Conservation (phyloP, 2,329 filamentous ascomycete genomes). For the Penicillium verrucosum region DNA sequence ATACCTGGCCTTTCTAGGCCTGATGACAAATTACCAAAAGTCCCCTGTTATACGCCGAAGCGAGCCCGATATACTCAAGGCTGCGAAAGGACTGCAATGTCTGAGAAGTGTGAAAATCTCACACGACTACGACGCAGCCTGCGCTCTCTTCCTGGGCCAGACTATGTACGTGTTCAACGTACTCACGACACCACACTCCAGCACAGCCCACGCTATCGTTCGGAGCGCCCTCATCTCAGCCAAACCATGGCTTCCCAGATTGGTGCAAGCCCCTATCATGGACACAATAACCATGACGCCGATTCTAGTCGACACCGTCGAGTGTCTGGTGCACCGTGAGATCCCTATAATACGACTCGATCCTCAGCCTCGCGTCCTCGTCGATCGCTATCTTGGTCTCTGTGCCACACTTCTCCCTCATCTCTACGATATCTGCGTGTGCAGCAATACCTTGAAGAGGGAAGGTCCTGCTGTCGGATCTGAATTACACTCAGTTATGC, state of each 20-base stretch:
- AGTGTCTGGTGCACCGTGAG: constrained; percentile 30
- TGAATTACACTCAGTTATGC: constrained; percentile 1
- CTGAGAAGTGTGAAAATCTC: constrained; percentile 19
- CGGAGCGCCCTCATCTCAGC: constrained; percentile 28
- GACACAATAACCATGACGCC: constrained; percentile 30
- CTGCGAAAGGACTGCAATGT: constrained; percentile 20
- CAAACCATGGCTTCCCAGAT: constrained; percentile 27
- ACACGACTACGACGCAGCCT: constrained; percentile 24
- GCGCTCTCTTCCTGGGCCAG: constrained; percentile 25
- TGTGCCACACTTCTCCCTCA: constrained; percentile 30
- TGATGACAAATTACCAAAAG: constrained; percentile 25
- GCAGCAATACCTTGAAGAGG: constrained; percentile 19
- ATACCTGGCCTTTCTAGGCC: constrained; percentile 21
- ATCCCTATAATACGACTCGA: constrained; percentile 30
- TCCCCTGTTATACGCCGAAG: constrained; percentile 19
- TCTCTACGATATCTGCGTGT: constrained; percentile 33
- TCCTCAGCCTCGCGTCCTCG: constrained; percentile 16
- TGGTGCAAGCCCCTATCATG: constrained; percentile 25
- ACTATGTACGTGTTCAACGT: constrained; percentile 30
- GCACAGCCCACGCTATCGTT: constrained; percentile 26
- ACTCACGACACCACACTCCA: constrained; percentile 24
- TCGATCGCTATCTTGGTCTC: constrained; percentile 32
- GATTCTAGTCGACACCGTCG: constrained; percentile 32
- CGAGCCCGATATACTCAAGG: constrained; percentile 21
- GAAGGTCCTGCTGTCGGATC: constrained; percentile 4